Base-by-base conservation (phyloP, 148 eudicot genomes). In the Mesembryanthemum crystallinum region DNA sequence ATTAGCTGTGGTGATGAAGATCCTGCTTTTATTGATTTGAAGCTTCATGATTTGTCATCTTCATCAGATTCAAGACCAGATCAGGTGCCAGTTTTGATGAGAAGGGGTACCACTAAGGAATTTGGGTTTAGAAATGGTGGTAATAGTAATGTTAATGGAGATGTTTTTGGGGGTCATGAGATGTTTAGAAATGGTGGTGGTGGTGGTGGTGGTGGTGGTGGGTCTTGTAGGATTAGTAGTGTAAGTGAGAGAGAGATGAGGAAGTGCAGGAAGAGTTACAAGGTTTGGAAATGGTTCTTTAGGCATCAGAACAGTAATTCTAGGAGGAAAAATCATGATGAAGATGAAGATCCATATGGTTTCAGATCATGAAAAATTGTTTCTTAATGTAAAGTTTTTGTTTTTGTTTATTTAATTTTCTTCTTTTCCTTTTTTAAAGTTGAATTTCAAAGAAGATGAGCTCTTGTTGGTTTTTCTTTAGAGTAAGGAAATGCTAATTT, bases 281-380 rank as follows among this genome's bases (percentile, higher is more conserved):
- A 85, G 79, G 89, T 86, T 63, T 94, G 93, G 98, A 86, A 81
- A 61, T 94, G 98, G 96, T 87, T 90, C 69, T 85, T 81, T 58
- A 92, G 83, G 83, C 87, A 85, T 79, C 79, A 85, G 35, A 61
- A 80, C 24, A 64, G 23, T n/a, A n/a, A n/a, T 55, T 74, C 75
- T 52, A 74, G 82, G 35, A 72, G 83, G 71, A 83, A 77, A 59
- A 72, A 80, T 76, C 69, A 57, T 37, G 80, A 79, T 2, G 80
- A 76, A 59, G 72, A 57, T 29, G 80, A 79, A 69, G 77, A 76
- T 51, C 42, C 27, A 33, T 32, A 33, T 62, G 80, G 51, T 23
- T 67, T 76, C 42, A 76, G 63, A 51, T 57, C 77, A 29, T 79
- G 66, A 69, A 24, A n/a, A 15, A 10, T 61, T 67, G 27, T 8